Conservation (phyloP, 352 stramenopile species). For the Globisporangium lucens region DNA sequence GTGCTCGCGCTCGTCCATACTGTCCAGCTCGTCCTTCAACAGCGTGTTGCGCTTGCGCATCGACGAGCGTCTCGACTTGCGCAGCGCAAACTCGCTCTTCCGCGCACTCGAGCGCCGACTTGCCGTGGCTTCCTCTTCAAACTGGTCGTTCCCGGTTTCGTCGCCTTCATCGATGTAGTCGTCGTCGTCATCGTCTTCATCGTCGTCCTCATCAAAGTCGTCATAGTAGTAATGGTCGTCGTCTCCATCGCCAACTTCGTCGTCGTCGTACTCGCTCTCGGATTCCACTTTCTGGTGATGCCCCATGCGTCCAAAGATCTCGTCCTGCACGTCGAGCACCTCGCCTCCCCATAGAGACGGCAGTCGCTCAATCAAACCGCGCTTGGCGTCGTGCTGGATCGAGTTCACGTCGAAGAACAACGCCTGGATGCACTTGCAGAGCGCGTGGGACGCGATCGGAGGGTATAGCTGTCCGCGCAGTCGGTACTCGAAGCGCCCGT, state of each 20-base stretch:
- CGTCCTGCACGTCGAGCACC: slow-evolving; percentile 57
- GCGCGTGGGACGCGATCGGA: slow-evolving; percentile 57
- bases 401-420: slow-evolving; percentile 82
- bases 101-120: neutral
- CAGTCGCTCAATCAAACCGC: slow-evolving; percentile 63
- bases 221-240: slow-evolving; percentile 23
- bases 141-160: slow-evolving; percentile 16
- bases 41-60: slow-evolving; percentile 22
- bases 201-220: slow-evolving; percentile 24
- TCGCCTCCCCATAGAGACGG: slow-evolving; percentile 71
- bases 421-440: slow-evolving; percentile 68
- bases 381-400: slow-evolving; percentile 79
- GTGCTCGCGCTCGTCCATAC: slow-evolving; percentile 62
- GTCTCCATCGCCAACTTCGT: slow-evolving; percentile 29
- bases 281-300: slow-evolving; percentile 34
- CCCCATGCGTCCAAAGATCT: slow-evolving; percentile 45
- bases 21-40: slow-evolving; percentile 56
- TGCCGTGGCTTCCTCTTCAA: slow-evolving; percentile 28
- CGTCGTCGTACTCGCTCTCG: slow-evolving; percentile 52
- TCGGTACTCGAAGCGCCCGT: slow-evolving; percentile 66
- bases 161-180: slow-evolving; percentile 27
- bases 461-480: slow-evolving; percentile 65
- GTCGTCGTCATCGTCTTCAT: slow-evolving; percentile 36
- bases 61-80: slow-evolving; percentile 17
- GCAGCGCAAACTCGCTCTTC: slow-evolving; percentile 16